Evolutionary conservation across 2,329 filamentous ascomycete species (phyloP).

Genomic region (Ceratocystis lukuohia): DNA sequence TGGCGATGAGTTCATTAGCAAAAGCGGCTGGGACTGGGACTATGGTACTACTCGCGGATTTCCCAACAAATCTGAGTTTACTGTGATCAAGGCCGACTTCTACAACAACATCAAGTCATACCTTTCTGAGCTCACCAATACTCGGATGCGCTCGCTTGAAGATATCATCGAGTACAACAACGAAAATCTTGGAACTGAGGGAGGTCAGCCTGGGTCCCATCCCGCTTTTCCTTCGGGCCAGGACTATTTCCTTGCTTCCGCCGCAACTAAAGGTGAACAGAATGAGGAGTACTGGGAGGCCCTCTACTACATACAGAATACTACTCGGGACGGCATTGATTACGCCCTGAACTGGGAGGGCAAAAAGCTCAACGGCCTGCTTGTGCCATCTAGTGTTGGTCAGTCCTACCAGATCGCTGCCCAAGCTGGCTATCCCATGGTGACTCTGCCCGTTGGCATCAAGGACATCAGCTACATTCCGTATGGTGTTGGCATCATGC

Average conservation of each 20-base stretch:
- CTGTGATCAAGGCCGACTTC: slow-evolving; percentile 57
- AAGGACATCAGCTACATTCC: slow-evolving; percentile 28
- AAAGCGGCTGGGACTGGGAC: slow-evolving; percentile 62
- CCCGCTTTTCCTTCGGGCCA: slow-evolving; percentile 59
- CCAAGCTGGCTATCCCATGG: slow-evolving; percentile 61
- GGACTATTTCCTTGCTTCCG: slow-evolving; percentile 53
- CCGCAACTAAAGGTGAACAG: slow-evolving; percentile 45
- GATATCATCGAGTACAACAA: slow-evolving; percentile 54
- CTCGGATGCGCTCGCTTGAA: slow-evolving; percentile 43
- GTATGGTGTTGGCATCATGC: slow-evolving; percentile 40
- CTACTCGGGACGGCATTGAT: slow-evolving; percentile 55
- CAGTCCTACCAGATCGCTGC: slow-evolving; percentile 58
- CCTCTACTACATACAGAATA: slow-evolving; percentile 45
- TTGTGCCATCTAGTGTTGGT: slow-evolving; percentile 55
- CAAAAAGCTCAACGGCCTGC: slow-evolving; percentile 42
- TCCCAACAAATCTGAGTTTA: slow-evolving; percentile 62
- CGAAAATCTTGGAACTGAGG: slow-evolving; percentile 52
- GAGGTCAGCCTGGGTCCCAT: slow-evolving; percentile 42
- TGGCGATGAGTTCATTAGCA: slow-evolving; percentile 48
- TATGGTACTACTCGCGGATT: slow-evolving; percentile 48
- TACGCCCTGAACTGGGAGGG: slow-evolving; percentile 38
- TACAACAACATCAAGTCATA: slow-evolving; percentile 50
- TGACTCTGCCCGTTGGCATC: slow-evolving; percentile 53
- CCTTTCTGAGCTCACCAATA: slow-evolving; percentile 49
- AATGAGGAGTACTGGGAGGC: slow-evolving; percentile 56